These are phyloP conservation scores for Solanum aculeatissimum DNA, from an alignment of 305 asterid species.

Conservation along the genomic window DNA sequence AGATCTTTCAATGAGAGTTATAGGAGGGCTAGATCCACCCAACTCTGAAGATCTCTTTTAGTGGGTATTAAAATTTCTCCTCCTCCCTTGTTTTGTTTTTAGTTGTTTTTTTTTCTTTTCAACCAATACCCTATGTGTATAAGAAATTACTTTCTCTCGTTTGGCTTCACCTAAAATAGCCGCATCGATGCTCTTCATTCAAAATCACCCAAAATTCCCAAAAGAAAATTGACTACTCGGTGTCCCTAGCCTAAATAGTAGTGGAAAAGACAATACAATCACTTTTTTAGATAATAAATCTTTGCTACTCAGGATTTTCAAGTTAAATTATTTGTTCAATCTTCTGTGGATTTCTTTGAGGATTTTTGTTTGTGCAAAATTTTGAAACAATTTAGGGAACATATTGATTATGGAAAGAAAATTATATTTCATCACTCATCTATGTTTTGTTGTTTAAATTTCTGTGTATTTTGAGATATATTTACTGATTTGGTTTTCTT, in stretches of 20 bases:
- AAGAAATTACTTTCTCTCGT: no score
- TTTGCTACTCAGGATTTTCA: background rate
- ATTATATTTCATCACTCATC: background rate
- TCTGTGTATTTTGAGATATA: background rate
- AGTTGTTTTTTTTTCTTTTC: no score
- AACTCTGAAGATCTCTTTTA: no score
- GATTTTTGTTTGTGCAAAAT: background rate
- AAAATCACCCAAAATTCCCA: background rate
- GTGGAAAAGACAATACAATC: background rate
- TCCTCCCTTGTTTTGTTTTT: no score
- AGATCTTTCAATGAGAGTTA: no score
- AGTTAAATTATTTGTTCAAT: background rate
- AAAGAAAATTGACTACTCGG: background rate
- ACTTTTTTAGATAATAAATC: background rate
- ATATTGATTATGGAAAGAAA: no score
- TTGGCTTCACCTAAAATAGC: no score
- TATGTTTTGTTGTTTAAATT: background rate
- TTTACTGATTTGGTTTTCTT: background rate
- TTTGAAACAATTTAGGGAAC: background rate
- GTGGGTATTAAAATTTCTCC: no score
- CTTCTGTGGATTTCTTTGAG: background rate
- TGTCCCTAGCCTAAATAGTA: background rate
- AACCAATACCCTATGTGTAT: no score
- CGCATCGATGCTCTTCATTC: no score
- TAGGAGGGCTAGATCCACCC: no score